These are phyloP conservation scores for Aspergillus tamarii DNA, from an alignment of 2,329 filamentous ascomycete species.

Conservation along the genomic window DNA sequence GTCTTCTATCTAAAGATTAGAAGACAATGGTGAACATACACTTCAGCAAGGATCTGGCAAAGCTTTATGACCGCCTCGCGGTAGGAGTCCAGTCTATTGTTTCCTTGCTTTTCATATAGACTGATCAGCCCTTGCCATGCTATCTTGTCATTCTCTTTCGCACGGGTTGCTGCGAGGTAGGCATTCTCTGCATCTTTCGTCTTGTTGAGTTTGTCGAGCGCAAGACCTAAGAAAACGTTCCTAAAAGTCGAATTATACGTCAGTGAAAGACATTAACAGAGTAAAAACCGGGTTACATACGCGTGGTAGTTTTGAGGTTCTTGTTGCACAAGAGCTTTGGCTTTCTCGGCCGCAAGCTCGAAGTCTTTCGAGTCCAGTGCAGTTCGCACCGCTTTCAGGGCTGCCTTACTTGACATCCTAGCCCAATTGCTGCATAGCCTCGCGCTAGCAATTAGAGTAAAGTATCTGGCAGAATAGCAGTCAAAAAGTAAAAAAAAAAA, in stretches of 20 bases:
- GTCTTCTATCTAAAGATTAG: background rate
- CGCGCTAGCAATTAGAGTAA: slow-evolving; percentile 2
- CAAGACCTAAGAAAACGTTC: slow-evolving; percentile 84
- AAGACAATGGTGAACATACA: slow-evolving; percentile 46
- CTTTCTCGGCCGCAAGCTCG: slow-evolving; percentile 72
- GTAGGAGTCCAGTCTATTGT: slow-evolving; percentile 72
- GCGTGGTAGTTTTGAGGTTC: slow-evolving; percentile 83
- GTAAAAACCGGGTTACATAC: slow-evolving; percentile 48
- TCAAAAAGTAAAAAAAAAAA: background rate
- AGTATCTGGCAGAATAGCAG: background rate
- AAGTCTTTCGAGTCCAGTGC: slow-evolving; percentile 79
- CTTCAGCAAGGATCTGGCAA: slow-evolving; percentile 72
- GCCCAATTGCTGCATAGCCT: slow-evolving; percentile 22
- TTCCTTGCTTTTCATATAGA: slow-evolving; percentile 78
- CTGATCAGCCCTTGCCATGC: slow-evolving; percentile 89
- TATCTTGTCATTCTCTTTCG: slow-evolving; percentile 76
- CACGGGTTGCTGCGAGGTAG: slow-evolving; percentile 71
- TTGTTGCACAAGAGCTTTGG: slow-evolving; percentile 68
- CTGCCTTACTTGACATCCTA: slow-evolving; percentile 63
- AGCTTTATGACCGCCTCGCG: slow-evolving; percentile 72
- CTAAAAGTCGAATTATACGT: slow-evolving; percentile 44
- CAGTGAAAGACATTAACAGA: slow-evolving; percentile 9
- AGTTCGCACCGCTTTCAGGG: slow-evolving; percentile 79
- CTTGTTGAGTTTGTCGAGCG: slow-evolving; percentile 74
- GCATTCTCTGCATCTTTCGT: slow-evolving; percentile 73